Evolutionary conservation across 2,329 filamentous ascomycete species (phyloP).

Genomic region (Epichloe sp.): DNA sequence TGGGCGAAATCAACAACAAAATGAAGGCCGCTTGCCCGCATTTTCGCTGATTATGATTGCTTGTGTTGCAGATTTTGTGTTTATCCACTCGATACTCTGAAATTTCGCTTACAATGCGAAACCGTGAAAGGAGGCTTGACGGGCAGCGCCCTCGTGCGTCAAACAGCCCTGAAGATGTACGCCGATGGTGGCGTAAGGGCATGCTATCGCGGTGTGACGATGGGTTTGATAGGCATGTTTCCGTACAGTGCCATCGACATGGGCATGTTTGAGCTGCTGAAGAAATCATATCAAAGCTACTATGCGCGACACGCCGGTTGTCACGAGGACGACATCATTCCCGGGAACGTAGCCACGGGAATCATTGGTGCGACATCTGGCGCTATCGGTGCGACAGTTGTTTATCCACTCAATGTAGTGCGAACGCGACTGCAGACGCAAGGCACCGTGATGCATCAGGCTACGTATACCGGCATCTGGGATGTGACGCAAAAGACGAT

Average conservation of each 20-base stretch:
- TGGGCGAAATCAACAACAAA: neutral
- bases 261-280: slow-evolving; percentile 87
- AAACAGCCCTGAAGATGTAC: slow-evolving; percentile 81
- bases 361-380: slow-evolving; percentile 85
- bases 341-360: slow-evolving; percentile 73
- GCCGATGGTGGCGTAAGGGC: slow-evolving; percentile 57
- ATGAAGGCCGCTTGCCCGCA: neutral
- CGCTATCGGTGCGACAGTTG: slow-evolving; percentile 81
- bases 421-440: slow-evolving; percentile 88
- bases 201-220: slow-evolving; percentile 84
- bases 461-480: slow-evolving; percentile 80
- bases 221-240: slow-evolving; percentile 93
- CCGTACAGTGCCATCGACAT: slow-evolving; percentile 96
- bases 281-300: slow-evolving; percentile 55
- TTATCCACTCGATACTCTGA: slow-evolving; percentile 83
- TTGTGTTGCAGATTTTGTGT: slow-evolving; percentile 56
- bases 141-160: slow-evolving; percentile 69
- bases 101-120: slow-evolving; percentile 81
- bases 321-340: slow-evolving; percentile 71
- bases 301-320: slow-evolving; percentile 57
- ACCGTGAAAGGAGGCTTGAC: slow-evolving; percentile 74
- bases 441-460: slow-evolving; percentile 80
- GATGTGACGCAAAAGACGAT: slow-evolving; percentile 81
- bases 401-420: slow-evolving; percentile 90
- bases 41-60: neutral